Evolutionary conservation across 495 filamentous ascomycete species (phyloP), one percentile per base, ranked within the genome.

Genomic region (Parathielavia hyrcaniae): DNA sequence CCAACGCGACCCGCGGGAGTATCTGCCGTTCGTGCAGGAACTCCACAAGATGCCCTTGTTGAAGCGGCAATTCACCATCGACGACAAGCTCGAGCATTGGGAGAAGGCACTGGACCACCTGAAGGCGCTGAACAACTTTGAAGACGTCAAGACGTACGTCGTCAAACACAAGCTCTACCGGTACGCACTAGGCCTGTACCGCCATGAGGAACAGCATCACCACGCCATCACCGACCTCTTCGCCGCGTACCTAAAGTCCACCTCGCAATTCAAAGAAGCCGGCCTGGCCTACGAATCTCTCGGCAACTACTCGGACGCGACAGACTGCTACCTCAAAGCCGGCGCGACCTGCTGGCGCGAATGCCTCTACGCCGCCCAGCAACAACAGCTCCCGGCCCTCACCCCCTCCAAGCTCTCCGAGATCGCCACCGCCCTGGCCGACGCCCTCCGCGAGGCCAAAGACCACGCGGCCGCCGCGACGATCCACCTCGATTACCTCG

Each of bases 1-100:
- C 14, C 93, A 98, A 71, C 89, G 90, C 69, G 93, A 98, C 62
- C 93, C 93, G 16, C 78, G 91, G 60, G 93, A 98, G 74, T 98
- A 98, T 63, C 81, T 98, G 17, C 95, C 93, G 14, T 96, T 96
- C 70, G 80, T 97, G 43, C 89, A 95, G 66, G 85, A 83, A 20
- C 79, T 97, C 10, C 90, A 96, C 67, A 77, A 85, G 51, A 77
- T 93, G 66, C 70, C 85, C 0, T 73, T 80, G 20, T 70, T 85
- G 17, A 82, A 89, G 19, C 82, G 87, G 34, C 80, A 84, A 43
- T 97, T 88, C 62, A 82, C 84, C 41, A 96, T 98, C 50, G 93
- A 97, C 69, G 85, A 97, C 68, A 82, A 92, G 60, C 83, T 98
- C 5, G 79, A 79, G 7, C 83, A 89, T 13, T 81, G 81, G 55